Percentiles rank a stretch among this genome's conserved stretches.
phyloP scores from a whole-genome alignment of 495 filamentous ascomycete species.

The Penicillium ochrochloron region DNA sequence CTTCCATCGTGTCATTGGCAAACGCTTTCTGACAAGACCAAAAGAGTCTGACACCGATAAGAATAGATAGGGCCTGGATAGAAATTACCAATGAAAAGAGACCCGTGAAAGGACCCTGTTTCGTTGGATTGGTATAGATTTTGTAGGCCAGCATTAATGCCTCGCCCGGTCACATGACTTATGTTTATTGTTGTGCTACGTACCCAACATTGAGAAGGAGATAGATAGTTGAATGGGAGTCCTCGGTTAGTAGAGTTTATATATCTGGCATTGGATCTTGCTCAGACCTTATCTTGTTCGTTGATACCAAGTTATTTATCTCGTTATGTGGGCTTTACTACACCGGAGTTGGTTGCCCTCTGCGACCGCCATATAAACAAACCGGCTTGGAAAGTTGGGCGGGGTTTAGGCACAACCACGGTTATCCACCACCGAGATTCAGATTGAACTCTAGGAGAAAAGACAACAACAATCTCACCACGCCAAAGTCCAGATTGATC shows the following conservation, averaged over 20 bases:
- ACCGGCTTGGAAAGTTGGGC: conserved; percentile 21
- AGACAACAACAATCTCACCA: background rate
- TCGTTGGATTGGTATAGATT: background rate
- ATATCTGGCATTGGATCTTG: no score
- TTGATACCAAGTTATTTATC: no score
- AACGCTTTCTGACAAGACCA: no score
- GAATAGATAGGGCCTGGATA: no score
- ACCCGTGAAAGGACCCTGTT: no score
- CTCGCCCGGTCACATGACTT: conserved; percentile 3
- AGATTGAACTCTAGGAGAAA: conserved; percentile 4
- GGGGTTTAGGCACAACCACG: conserved; percentile 24
- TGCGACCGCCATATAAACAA: conserved; percentile 34
- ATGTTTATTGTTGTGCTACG: background rate
- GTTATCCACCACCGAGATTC: conserved; percentile 3
- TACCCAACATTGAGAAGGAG: background rate
- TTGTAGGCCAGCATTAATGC: background rate
- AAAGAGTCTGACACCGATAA: no score
- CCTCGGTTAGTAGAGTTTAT: background rate
- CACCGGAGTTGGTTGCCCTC: conserved; percentile 28
- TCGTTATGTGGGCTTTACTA: background rate
- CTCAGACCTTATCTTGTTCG: no score
- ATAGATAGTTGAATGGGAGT: background rate
- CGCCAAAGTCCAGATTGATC: background rate
- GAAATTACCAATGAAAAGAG: no score
- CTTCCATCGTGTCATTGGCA: no score